phyloP scores from a whole-genome alignment of 176 grass and related monocot species.

The Aegilops bicornis region DNA sequence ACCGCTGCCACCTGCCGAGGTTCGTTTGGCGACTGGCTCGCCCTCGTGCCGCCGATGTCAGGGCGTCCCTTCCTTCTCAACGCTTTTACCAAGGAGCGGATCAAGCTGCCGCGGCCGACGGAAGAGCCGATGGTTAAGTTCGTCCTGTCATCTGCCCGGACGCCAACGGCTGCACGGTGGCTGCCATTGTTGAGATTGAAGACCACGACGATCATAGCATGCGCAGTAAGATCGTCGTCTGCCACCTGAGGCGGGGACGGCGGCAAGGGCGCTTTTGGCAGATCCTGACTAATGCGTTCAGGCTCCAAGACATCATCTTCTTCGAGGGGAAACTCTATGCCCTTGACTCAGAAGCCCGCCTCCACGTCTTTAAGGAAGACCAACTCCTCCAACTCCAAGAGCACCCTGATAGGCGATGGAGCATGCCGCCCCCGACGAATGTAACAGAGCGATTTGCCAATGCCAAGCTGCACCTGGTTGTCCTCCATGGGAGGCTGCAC shows the following conservation, averaged over 20 bases:
- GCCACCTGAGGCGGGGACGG: background rate
- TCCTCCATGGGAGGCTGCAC: background rate
- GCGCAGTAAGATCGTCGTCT: background rate
- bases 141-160: too few relatives aligned
- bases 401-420: background rate
- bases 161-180: too few relatives aligned
- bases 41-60: too few relatives aligned
- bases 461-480: background rate
- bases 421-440: background rate
- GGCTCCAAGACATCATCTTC: background rate
- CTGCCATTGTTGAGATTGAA: too few relatives aligned
- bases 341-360: background rate
- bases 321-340: background rate
- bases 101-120: too few relatives aligned
- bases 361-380: background rate
- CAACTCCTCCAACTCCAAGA: background rate
- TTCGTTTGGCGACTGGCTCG: too few relatives aligned
- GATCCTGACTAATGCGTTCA: background rate
- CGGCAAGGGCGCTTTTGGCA: background rate
- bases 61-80: too few relatives aligned
- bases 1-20: too few relatives aligned
- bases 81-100: too few relatives aligned
- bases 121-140: too few relatives aligned
- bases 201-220: background rate
- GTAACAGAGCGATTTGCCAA: background rate